Evolutionary conservation across 1,284 basidiomycete genomes (phyloP).

Genomic region (Trametes polyzona): DNA sequence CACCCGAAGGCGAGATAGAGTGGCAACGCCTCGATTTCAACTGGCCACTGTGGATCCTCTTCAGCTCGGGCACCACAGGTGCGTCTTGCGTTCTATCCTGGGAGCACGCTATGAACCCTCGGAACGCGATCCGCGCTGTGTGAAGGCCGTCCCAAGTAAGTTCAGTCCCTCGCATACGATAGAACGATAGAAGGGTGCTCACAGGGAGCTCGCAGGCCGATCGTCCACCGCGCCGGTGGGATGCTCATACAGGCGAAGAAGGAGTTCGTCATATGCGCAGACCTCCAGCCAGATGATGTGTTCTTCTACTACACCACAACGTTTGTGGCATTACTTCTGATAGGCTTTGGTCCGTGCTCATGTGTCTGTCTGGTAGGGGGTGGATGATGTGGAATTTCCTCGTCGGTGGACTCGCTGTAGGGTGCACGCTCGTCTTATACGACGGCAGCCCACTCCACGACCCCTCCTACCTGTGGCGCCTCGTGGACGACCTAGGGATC

Average conservation of each 20-base stretch:
- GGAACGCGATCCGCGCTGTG: slow-evolving; percentile 13
- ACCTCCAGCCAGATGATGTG: slow-evolving; percentile 70
- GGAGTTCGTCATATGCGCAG: slow-evolving; percentile 80
- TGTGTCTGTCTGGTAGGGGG: slow-evolving; percentile 46
- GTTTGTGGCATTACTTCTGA: slow-evolving; percentile 48
- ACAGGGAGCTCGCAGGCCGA: slow-evolving; percentile 53
- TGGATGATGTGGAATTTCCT: slow-evolving; percentile 93
- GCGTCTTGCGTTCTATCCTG: slow-evolving; percentile 27
- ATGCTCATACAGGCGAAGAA: slow-evolving; percentile 87
- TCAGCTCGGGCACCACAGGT: slow-evolving; percentile 87
- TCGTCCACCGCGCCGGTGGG: slow-evolving; percentile 85
- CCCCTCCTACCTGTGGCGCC: slow-evolving; percentile 71
- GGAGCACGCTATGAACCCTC: slow-evolving; percentile 2
- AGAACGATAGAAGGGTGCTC: slow-evolving; percentile 14
- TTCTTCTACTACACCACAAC: slow-evolving; percentile 91
- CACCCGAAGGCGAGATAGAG: slow-evolving; percentile 54
- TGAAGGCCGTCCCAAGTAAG: slow-evolving; percentile 59
- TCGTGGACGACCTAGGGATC: slow-evolving; percentile 75
- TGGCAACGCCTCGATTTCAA: slow-evolving; percentile 74
- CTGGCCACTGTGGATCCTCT: slow-evolving; percentile 87
- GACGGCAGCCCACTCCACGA: slow-evolving; percentile 85
- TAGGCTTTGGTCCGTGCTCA: slow-evolving; percentile 9
- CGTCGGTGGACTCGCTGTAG: slow-evolving; percentile 69
- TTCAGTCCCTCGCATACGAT: slow-evolving; percentile 8
- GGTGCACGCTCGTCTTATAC: slow-evolving; percentile 79